Evolutionary conservation across 805 yeast species (phyloP).

Genomic region (Scheffersomyces lignosus): DNA sequence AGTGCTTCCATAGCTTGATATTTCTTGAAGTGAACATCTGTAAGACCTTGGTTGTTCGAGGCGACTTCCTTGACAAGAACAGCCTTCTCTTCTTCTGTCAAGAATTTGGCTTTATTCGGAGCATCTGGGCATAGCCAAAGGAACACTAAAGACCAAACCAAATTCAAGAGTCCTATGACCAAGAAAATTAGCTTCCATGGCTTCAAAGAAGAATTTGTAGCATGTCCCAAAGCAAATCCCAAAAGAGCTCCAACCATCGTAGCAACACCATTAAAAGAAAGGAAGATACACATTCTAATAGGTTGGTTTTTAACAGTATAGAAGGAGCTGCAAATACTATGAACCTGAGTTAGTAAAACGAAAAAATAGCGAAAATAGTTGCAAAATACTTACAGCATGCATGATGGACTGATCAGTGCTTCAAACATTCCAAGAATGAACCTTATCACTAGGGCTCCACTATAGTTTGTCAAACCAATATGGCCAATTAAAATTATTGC

Average conservation of each 20-base stretch:
- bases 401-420: constrained; percentile 34
- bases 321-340: constrained; percentile 31
- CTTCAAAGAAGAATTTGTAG: constrained; percentile 15
- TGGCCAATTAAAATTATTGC: constrained; percentile 21
- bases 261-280: constrained; percentile 27
- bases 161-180: constrained; percentile 11
- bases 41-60: constrained; percentile 24
- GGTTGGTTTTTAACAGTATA: constrained; percentile 35
- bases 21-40: constrained; percentile 20
- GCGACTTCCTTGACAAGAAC: constrained; percentile 19
- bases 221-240: constrained; percentile 34
- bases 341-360: too few species aligned
- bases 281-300: constrained; percentile 26
- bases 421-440: constrained; percentile 36
- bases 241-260: constrained; percentile 22
- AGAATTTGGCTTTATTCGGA: constrained; percentile 31
- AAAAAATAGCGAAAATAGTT: too few species aligned
- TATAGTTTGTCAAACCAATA: constrained; percentile 34
- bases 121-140: constrained; percentile 21
- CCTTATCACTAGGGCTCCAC: constrained; percentile 31
- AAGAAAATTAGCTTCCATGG: constrained; percentile 24
- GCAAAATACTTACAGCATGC: too few species aligned
- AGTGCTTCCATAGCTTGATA: constrained; percentile 21
- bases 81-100: constrained; percentile 32
- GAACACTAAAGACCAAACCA: constrained; percentile 17